Evolutionary conservation across 768 basidiomycete genomes (phyloP).

Genomic region (Porpolomopsis calyptriformis): DNA sequence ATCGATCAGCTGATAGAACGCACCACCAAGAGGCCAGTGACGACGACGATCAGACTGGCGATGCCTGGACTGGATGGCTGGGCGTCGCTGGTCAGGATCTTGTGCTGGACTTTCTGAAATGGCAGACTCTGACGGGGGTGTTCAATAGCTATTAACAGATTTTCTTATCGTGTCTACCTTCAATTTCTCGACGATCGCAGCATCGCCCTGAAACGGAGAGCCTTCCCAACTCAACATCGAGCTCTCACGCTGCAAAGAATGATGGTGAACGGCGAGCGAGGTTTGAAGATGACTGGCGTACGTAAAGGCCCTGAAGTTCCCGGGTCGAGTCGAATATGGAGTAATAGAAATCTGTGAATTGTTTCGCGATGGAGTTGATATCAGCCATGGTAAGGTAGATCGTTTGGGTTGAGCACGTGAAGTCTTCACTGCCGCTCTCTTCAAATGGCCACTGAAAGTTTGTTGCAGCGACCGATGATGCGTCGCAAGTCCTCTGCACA

Average conservation of each 20-base stretch:
- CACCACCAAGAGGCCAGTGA: conserved; percentile 79
- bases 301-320: conserved; percentile 60
- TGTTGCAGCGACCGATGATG: conserved; percentile 44
- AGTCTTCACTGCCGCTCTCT: neutral
- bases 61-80: conserved; percentile 64
- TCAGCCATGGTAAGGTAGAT: conserved; percentile 47
- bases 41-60: conserved; percentile 63
- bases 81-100: conserved; percentile 72
- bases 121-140: conserved; percentile 50
- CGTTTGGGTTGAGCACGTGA: neutral
- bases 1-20: conserved; percentile 15
- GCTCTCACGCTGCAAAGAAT: conserved; percentile 43
- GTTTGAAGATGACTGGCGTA: conserved; percentile 31
- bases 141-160: neutral
- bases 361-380: conserved; percentile 60
- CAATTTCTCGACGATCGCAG: conserved; percentile 61
- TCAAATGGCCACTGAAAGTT: neutral
- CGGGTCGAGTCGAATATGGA: conserved; percentile 60
- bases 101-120: conserved; percentile 74
- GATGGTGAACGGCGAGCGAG: conserved; percentile 10
- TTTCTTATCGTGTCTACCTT: conserved; percentile 32
- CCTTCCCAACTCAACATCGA: conserved; percentile 89
- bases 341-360: conserved; percentile 83
- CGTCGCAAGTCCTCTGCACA: conserved; percentile 81
- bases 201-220: conserved; percentile 40